Conservation (phyloP, 176 grass and related monocot genomes). For the Rhynchospora pubera region DNA sequence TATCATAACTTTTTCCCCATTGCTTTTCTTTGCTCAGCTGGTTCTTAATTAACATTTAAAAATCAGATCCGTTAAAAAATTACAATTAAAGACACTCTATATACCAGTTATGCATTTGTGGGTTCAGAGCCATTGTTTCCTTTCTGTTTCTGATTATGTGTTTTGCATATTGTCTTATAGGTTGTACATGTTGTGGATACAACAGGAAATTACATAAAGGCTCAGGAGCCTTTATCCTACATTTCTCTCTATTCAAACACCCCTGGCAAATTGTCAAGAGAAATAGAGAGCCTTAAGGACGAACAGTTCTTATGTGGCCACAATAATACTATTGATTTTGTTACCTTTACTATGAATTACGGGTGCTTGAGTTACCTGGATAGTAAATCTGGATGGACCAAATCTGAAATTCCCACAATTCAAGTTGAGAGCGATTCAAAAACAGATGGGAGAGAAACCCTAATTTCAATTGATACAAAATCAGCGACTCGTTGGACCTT, state of each 20-base stretch:
- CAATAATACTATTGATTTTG: slow-evolving; percentile 56
- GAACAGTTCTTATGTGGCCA: slow-evolving; percentile 82
- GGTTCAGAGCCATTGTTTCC: neutral
- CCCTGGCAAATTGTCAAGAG: slow-evolving; percentile 73
- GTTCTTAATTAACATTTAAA: neutral
- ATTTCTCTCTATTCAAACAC: slow-evolving; percentile 82
- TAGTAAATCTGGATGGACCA: slow-evolving; percentile 54
- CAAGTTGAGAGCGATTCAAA: slow-evolving; percentile 70
- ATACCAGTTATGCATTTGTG: neutral
- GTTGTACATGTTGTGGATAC: slow-evolving; percentile 91
- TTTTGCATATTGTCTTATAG: slow-evolving; percentile 19
- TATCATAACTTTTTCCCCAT: neutral
- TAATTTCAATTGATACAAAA: slow-evolving; percentile 64
- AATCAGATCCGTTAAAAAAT: neutral
- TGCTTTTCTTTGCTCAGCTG: slow-evolving; percentile 2
- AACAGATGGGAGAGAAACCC: slow-evolving; percentile 36
- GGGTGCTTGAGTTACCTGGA: slow-evolving; percentile 72
- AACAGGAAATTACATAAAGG: slow-evolving; percentile 41
- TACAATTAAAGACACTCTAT: neutral
- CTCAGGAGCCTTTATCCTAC: slow-evolving; percentile 53
- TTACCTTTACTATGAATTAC: slow-evolving; percentile 85
- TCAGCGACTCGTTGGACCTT: slow-evolving; percentile 68
- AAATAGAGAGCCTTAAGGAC: slow-evolving; percentile 46
- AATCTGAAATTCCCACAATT: slow-evolving; percentile 55
- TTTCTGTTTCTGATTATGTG: neutral